Percentiles rank a stretch among this genome's conserved stretches.
These are phyloP conservation scores for Quambalaria eucalypti DNA, from an alignment of 1,284 basidiomycete species.

Conservation along the genomic window DNA sequence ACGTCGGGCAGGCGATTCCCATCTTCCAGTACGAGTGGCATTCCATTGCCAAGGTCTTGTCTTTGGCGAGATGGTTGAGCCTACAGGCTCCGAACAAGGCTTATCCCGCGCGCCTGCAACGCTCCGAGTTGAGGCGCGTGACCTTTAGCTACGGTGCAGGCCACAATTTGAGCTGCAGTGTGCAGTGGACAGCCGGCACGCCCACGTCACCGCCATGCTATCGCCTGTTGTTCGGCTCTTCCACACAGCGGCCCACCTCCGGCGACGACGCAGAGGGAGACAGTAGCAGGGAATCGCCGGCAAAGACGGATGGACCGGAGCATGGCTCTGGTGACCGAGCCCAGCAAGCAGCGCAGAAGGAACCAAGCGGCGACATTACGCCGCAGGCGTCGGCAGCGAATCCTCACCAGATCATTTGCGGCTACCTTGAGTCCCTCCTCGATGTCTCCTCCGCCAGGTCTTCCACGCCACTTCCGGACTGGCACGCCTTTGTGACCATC, in stretches of 20 bases:
- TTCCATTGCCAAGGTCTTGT: constrained; percentile 77
- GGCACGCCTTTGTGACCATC: constrained; percentile 57
- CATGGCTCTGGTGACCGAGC: too few relatives aligned
- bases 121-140: too few relatives aligned
- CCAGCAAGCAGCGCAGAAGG: too few relatives aligned
- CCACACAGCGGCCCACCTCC: constrained; percentile 10
- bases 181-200: constrained; percentile 75
- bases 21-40: constrained; percentile 85
- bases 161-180: too few relatives aligned
- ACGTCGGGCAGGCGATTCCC: constrained; percentile 75
- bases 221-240: constrained; percentile 6
- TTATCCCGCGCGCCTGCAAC: too few relatives aligned
- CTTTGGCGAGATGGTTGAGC: constrained; percentile 68
- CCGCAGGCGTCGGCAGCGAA: not conserved
- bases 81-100: too few relatives aligned
- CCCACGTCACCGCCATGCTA: constrained; percentile 64
- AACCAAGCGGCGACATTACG: too few relatives aligned
- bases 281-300: too few relatives aligned
- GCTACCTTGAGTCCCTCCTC: constrained; percentile 4
- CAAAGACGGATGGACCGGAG: too few relatives aligned
- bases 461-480: constrained; percentile 65
- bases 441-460: constrained; percentile 64
- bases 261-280: constrained; percentile 4
- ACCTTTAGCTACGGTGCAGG: too few relatives aligned
- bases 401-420: constrained; percentile 4